Percentiles rank a stretch among this genome's conserved stretches.
phyloP scores from a whole-genome alignment of 257 asterid species.

The Solanum ossicruentum region DNA sequence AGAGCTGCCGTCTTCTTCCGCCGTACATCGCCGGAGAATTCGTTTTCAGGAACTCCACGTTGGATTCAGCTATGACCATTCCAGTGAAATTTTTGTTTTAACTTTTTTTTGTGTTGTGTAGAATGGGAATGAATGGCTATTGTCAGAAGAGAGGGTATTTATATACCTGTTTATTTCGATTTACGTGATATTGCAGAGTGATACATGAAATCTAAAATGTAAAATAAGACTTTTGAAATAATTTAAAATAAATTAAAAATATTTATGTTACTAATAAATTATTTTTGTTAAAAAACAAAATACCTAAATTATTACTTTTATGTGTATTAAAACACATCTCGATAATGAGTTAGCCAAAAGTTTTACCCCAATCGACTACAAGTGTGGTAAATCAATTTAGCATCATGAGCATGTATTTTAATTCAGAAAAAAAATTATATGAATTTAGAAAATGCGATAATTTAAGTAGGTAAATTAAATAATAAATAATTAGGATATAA shows the following conservation, averaged over 20 bases:
- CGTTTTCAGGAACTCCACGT: constrained; percentile 6
- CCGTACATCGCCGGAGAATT: neutral
- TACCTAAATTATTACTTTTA: too few species aligned
- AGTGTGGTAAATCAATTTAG: too few species aligned
- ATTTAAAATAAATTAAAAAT: neutral
- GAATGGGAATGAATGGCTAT: neutral
- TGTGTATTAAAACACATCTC: too few species aligned
- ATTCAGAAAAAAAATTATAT: too few species aligned
- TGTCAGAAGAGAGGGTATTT: neutral
- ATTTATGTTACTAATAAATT: neutral
- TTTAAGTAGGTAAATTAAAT: neutral
- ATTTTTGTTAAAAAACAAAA: neutral
- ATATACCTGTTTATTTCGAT: neutral
- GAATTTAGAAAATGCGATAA: neutral
- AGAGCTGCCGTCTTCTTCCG: constrained; percentile 23
- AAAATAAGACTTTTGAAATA: neutral
- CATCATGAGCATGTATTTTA: too few species aligned
- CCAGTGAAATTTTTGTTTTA: neutral
- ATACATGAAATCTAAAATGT: neutral
- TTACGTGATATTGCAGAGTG: too few species aligned
- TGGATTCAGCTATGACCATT: constrained; percentile 10
- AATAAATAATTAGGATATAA: neutral
- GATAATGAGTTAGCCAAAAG: neutral
- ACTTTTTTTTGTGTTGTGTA: neutral
- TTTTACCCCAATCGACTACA: neutral